A percentile compares a stretch with the other conserved stretches of the same genome.
These are phyloP conservation scores for Pilobolus umbonatus DNA, from an alignment of 192 early-diverging fungal genomes.

Conservation along the genomic window DNA sequence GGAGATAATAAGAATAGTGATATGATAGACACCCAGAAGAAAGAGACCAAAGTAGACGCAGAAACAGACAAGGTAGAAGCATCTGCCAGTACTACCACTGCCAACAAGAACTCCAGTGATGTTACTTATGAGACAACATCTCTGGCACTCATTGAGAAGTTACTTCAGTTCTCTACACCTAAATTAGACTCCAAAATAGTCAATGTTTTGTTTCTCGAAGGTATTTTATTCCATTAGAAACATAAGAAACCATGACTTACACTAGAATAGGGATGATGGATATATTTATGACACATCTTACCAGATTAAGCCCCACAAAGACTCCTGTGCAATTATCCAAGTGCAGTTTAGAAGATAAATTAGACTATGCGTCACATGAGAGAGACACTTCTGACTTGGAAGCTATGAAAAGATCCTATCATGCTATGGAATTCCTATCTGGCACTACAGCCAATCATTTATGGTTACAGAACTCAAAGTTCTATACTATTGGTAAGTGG, in stretches of 20 bases:
- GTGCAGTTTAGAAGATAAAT: conserved; percentile 2
- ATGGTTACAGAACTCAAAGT: conserved; percentile 25
- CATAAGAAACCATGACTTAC: background rate
- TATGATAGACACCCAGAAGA: conserved; percentile 1
- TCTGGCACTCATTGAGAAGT: conserved; percentile 26
- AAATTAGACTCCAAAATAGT: conserved; percentile 31
- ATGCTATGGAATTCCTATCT: conserved; percentile 32
- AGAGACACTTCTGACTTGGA: conserved; percentile 22
- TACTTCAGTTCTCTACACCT: conserved; percentile 25
- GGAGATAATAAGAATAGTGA: background rate
- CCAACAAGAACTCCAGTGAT: background rate
- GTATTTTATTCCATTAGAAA: conserved; percentile 17
- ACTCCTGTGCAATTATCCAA: background rate
- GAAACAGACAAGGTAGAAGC: background rate
- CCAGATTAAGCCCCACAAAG: background rate
- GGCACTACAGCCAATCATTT: conserved; percentile 23
- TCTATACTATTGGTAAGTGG: conserved; percentile 22
- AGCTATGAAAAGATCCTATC: conserved; percentile 33
- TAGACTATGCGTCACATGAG: conserved; percentile 10
- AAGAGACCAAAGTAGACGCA: background rate
- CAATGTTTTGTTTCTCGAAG: conserved; percentile 30
- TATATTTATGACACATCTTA: conserved; percentile 30
- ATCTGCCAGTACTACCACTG: background rate
- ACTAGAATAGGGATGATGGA: conserved; percentile 30
- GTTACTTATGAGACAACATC: conserved; percentile 25